Base-by-base conservation (phyloP, 352 stramenopile species). In the Pythium rhizo-oryzae region DNA sequence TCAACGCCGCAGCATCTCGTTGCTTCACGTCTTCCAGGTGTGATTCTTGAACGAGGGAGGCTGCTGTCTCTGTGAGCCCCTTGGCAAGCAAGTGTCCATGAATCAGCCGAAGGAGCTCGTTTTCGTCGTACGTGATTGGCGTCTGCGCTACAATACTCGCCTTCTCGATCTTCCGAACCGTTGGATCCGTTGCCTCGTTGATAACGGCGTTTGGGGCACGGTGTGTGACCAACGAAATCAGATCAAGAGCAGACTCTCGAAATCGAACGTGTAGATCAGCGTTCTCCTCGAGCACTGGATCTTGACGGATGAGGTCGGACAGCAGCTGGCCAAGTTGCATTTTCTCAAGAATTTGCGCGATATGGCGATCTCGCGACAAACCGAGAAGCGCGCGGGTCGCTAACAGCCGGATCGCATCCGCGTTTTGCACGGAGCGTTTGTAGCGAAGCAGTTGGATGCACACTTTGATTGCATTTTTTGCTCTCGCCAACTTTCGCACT, bases 261-360 rank as follows among this genome's bases (percentile, higher is more conserved):
- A 97, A 96, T n/a, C 88, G 83, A 1, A 94, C 82, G 56, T 97
- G 90, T 19, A 94, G 68, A 52, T 96, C 89, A 5, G 87, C 88
- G 30, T 92, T 94, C 57, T 94, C 89, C 67, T 96, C 87, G 6
- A 97, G 72, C 19, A 95, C 82, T 8, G 90, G 87, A 18, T 95
- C 89, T 60, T 81, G 82, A 24, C 90, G 86, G 59, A 97, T 94
- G 66, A 96, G 81, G 58, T 97, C 90, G 0, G 89, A 96, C 9
- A 97, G 72, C 19, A 96, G 44, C 59, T 95, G 87, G 3, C 86
- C 85, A 4, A 96, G 74, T 56, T 95, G 87, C 90, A 97, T 97
- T 51, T 96, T 94, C 67, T 97, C 88, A 6, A 97, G 67, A 62
- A 97, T 95, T 67, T 97, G 90, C 0, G 88, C 87, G 59, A 97